Evolutionary conservation across 129 eudicot genomes (phyloP).

Genomic region (Flaveria bidentis): DNA sequence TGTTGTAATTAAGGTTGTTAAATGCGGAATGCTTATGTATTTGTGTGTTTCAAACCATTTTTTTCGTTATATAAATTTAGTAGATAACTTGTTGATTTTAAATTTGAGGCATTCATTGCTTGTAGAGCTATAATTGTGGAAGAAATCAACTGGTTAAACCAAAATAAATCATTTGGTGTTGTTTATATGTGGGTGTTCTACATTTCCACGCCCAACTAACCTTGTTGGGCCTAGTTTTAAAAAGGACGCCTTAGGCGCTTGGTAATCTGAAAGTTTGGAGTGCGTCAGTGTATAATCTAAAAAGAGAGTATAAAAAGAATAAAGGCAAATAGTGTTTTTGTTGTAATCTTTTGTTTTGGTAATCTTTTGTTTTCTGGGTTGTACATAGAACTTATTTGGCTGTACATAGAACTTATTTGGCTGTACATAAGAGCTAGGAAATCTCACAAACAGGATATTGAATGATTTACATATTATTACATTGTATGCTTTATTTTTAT

Average conservation of each 20-base stretch:
- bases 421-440: neutral
- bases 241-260: neutral
- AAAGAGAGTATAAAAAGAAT: neutral
- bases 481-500: neutral
- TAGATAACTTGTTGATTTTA: conserved; percentile 13
- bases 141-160: conserved; percentile 13
- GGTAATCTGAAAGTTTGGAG: neutral
- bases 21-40: conserved; percentile 7
- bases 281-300: neutral
- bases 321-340: neutral
- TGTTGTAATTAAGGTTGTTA: conserved; percentile 90
- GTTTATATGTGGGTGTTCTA: conserved; percentile 11
- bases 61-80: neutral
- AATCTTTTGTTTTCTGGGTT: neutral
- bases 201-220: conserved; percentile 9
- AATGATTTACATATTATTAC: no score
- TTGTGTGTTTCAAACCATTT: neutral
- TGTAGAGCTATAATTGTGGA: conserved; percentile 10
- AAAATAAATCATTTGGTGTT: neutral
- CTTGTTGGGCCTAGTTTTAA: neutral
- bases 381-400: neutral
- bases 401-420: neutral
- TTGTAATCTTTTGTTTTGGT: no score
- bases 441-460: neutral
- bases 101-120: conserved; percentile 10